phyloP scores from a whole-genome alignment of 2,329 filamentous ascomycete genomes.

The Colletotrichum limetticola region DNA sequence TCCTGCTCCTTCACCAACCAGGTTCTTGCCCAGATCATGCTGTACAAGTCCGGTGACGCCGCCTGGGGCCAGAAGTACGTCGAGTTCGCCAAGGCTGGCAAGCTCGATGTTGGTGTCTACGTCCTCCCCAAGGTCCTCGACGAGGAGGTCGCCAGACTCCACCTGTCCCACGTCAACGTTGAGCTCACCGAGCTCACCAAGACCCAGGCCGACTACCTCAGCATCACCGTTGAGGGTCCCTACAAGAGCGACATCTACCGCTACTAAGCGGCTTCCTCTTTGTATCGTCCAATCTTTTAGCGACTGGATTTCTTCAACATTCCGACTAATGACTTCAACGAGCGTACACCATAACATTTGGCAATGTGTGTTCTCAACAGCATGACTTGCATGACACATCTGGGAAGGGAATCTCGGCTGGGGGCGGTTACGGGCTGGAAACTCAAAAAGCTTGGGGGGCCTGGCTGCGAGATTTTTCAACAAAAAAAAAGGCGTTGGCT shows the following conservation, averaged over 20 bases:
- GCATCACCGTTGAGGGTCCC: slow-evolving; percentile 85
- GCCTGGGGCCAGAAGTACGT: slow-evolving; percentile 93
- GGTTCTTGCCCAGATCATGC: slow-evolving; percentile 98
- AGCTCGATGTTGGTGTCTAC: slow-evolving; percentile 93
- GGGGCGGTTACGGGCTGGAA: slow-evolving; percentile 40
- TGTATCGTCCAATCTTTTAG: slow-evolving; percentile 41
- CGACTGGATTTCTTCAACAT: slow-evolving; percentile 34
- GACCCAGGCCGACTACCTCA: slow-evolving; percentile 95
- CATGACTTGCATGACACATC: slow-evolving; percentile 54
- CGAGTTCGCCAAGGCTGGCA: slow-evolving; percentile 92
- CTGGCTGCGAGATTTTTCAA: slow-evolving; percentile 47
- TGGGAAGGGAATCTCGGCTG: slow-evolving; percentile 39
- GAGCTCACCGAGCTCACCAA: slow-evolving; percentile 88
- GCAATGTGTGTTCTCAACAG: slow-evolving; percentile 55
- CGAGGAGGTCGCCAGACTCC: slow-evolving; percentile 96
- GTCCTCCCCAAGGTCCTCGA: slow-evolving; percentile 98
- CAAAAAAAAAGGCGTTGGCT: slow-evolving; percentile 50
- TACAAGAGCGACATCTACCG: slow-evolving; percentile 89
- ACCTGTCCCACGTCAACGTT: slow-evolving; percentile 92
- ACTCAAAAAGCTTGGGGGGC: slow-evolving; percentile 42
- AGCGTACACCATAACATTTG: slow-evolving; percentile 35
- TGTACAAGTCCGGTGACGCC: slow-evolving; percentile 92
- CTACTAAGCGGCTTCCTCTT: slow-evolving; percentile 54
- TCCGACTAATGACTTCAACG: slow-evolving; percentile 37
- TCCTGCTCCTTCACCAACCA: slow-evolving; percentile 99